These are phyloP conservation scores for Lupinus albus DNA, from an alignment of 306 rosid genomes.

Conservation along the genomic window DNA sequence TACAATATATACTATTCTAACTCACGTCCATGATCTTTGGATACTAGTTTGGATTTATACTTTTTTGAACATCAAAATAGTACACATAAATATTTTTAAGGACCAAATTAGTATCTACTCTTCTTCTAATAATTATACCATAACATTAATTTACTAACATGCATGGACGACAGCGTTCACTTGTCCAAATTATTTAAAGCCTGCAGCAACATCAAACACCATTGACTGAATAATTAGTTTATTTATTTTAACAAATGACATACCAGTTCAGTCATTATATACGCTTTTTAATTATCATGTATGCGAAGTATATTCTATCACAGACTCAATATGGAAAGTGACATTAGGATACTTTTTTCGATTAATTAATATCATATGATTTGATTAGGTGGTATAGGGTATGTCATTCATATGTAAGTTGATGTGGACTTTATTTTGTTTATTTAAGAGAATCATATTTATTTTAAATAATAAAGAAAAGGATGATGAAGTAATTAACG, in stretches of 20 bases:
- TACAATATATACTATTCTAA: too few relatives aligned
- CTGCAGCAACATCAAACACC: constrained; percentile 36
- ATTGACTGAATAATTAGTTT: constrained; percentile 6
- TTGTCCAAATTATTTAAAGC: constrained; percentile 39
- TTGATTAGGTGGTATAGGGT: constrained; percentile 19
- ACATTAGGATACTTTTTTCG: constrained; percentile 1
- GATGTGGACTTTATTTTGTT: constrained; percentile 28
- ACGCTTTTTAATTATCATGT: background rate
- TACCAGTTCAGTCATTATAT: constrained; percentile 2
- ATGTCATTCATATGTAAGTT: constrained; percentile 24
- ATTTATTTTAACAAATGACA: constrained; percentile 2
- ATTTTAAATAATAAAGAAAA: background rate
- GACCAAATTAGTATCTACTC: too few relatives aligned
- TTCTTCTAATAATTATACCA: too few relatives aligned
- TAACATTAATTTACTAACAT: background rate
- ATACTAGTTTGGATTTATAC: too few relatives aligned
- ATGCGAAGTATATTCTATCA: constrained; percentile 19
- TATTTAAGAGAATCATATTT: background rate
- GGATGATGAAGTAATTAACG: background rate
- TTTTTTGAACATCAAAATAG: too few relatives aligned
- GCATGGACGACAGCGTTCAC: constrained; percentile 33
- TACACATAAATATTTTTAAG: too few relatives aligned
- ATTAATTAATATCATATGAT: constrained; percentile 12
- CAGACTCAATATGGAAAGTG: constrained; percentile 32
- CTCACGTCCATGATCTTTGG: too few relatives aligned